Evolutionary conservation across 345 rosid species (phyloP).

Genomic region (Cardamine occulta): DNA sequence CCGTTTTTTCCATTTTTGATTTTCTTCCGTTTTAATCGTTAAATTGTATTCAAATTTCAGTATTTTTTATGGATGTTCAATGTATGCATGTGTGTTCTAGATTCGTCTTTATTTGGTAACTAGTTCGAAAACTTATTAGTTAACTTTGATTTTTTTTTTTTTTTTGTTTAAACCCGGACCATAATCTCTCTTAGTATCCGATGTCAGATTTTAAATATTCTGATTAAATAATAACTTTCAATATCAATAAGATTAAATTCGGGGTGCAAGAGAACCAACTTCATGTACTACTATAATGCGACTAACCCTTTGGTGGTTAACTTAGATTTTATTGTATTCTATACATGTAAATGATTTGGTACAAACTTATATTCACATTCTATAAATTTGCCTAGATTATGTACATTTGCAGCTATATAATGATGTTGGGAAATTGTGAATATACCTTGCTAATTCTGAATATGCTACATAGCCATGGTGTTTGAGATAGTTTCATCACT

Average conservation of each 20-base stretch:
- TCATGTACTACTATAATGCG: no score
- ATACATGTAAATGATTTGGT: neutral
- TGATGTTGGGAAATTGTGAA: neutral
- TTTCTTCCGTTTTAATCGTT: neutral
- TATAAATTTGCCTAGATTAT: neutral
- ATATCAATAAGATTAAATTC: neutral
- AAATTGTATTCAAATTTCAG: neutral
- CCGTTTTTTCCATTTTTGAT: neutral
- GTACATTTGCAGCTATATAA: neutral
- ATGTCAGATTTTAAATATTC: no score
- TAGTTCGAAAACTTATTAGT: no score
- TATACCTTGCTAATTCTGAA: neutral
- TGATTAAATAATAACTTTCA: neutral
- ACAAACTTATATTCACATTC: neutral
- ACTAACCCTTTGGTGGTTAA: no score
- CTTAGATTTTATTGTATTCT: no score
- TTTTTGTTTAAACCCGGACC: no score
- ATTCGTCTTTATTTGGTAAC: no score
- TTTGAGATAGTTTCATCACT: neutral
- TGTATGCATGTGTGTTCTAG: neutral
- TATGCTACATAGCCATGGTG: no score
- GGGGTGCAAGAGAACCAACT: neutral
- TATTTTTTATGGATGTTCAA: neutral
- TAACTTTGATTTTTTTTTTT: no score
- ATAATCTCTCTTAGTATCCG: no score